Percentiles rank a stretch among this genome's conserved stretches.
These are phyloP conservation scores for Ascochyta lentis DNA, from an alignment of 2,329 filamentous ascomycete species.

Conservation along the genomic window DNA sequence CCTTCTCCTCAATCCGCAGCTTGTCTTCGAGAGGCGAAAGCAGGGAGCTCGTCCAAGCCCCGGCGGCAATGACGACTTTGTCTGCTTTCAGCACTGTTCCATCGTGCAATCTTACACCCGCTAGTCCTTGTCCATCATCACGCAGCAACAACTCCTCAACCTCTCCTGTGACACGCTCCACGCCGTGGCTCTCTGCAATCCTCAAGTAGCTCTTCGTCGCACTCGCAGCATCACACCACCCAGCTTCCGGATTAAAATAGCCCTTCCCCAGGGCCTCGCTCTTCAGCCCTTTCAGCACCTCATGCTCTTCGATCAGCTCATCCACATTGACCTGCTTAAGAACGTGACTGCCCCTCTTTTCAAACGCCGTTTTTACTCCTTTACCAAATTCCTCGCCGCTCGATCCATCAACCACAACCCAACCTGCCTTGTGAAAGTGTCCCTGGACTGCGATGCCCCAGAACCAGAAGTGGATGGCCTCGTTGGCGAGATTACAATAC, in stretches of 20 bases:
- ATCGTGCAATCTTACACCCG: slow-evolving; percentile 58
- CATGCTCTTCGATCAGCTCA: slow-evolving; percentile 53
- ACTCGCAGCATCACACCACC: slow-evolving; percentile 60
- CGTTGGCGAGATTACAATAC: slow-evolving; percentile 59
- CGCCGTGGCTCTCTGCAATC: slow-evolving; percentile 54
- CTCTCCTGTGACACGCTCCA: slow-evolving; percentile 54
- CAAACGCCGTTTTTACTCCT: slow-evolving; percentile 62
- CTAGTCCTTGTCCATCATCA: slow-evolving; percentile 34
- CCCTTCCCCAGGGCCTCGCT: slow-evolving; percentile 39
- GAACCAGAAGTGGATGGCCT: slow-evolving; percentile 53
- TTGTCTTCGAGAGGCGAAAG: slow-evolving; percentile 58
- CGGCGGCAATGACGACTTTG: slow-evolving; percentile 62
- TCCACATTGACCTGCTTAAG: slow-evolving; percentile 39
- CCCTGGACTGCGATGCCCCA: slow-evolving; percentile 35
- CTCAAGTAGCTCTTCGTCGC: slow-evolving; percentile 56
- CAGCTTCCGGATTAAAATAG: slow-evolving; percentile 60
- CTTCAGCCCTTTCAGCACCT: slow-evolving; percentile 41
- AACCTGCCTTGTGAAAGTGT: slow-evolving; percentile 65
- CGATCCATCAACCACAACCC: slow-evolving; percentile 62
- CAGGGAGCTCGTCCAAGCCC: slow-evolving; percentile 63
- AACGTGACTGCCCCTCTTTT: slow-evolving; percentile 51
- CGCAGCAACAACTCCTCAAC: slow-evolving; percentile 54
- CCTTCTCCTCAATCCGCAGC: slow-evolving; percentile 52
- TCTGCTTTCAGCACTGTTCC: slow-evolving; percentile 59
- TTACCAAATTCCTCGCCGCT: slow-evolving; percentile 56